Conservation (phyloP, 176 grass and related monocot species). For the Bromus sterilis region DNA sequence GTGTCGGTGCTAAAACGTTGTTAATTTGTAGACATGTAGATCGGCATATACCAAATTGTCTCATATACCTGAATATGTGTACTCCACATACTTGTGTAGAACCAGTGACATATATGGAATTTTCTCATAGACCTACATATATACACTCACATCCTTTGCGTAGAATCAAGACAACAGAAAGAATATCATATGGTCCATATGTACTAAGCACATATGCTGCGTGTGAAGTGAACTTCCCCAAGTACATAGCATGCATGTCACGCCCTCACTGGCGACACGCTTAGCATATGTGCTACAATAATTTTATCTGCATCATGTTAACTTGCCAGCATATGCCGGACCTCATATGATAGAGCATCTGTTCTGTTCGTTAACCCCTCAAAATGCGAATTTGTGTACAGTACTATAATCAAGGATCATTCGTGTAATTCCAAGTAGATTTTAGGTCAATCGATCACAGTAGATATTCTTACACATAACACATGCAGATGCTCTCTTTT, state of each 20-base stretch:
- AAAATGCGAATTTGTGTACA: not conserved
- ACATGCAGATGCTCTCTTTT: not conserved
- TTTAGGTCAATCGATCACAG: not conserved
- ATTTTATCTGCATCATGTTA: not conserved
- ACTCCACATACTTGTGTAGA: no score
- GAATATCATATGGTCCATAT: not conserved
- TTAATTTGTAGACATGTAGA: not conserved
- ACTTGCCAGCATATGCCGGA: not conserved
- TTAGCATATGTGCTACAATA: not conserved
- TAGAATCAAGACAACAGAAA: not conserved
- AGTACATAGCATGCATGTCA: not conserved
- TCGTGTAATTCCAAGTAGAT: not conserved
- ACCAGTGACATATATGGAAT: no score
- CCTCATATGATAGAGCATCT: not conserved
- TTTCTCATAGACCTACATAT: no score
- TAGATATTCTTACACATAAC: not conserved
- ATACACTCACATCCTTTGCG: no score
- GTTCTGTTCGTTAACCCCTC: not conserved
- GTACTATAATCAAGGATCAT: no score
- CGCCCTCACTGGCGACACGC: not conserved
- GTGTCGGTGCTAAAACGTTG: not conserved
- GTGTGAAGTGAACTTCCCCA: not conserved
- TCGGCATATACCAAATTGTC: not conserved
- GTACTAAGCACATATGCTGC: not conserved
- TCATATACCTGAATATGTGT: not conserved